Percentiles rank a stretch among this genome's conserved stretches.
These are phyloP conservation scores for Dryas integrifolia DNA, from an alignment of 331 rosid species.

Conservation along the genomic window DNA sequence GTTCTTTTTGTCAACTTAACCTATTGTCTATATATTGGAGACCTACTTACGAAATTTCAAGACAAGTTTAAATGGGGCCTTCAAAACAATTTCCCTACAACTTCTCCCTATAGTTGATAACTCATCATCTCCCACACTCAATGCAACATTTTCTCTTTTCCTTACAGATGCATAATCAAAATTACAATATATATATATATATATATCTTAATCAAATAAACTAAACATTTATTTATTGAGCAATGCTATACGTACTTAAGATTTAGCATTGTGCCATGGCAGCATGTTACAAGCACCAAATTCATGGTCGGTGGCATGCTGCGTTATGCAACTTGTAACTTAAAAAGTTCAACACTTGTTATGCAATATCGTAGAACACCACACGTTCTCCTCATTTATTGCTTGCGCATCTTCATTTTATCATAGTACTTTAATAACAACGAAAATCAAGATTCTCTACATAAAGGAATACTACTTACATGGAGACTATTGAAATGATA, in stretches of 20 bases:
- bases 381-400: background rate
- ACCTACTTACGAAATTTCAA: too few relatives aligned
- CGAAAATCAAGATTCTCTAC: background rate
- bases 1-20: too few relatives aligned
- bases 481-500: background rate
- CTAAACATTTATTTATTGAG: background rate
- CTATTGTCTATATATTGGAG: too few relatives aligned
- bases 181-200: too few relatives aligned
- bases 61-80: background rate
- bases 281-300: background rate
- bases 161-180: background rate
- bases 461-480: background rate
- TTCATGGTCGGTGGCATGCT: background rate
- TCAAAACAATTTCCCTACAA: conserved; percentile 1
- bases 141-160: background rate
- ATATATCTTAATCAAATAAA: background rate
- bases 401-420: background rate
- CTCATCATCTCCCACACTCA: background rate
- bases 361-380: background rate
- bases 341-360: background rate
- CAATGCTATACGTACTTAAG: background rate
- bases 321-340: background rate
- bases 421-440: background rate
- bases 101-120: background rate
- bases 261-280: background rate